phyloP scores from a whole-genome alignment of 73 alveolate species.

The Paramecium biaurelia region DNA sequence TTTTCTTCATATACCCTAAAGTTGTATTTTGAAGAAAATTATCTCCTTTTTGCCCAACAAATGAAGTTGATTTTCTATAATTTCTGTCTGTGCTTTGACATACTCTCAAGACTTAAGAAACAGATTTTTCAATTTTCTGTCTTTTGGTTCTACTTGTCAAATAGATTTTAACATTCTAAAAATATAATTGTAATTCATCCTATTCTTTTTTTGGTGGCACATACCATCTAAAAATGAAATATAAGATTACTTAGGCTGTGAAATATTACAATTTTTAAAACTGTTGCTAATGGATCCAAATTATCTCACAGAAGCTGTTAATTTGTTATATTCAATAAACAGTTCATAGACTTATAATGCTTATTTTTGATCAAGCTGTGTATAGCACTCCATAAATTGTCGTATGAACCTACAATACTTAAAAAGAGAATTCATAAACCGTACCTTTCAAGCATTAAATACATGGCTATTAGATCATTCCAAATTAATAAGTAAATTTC shows the following conservation, averaged over 20 bases:
- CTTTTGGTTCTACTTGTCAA: slow-evolving; percentile 45
- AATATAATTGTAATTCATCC: slow-evolving; percentile 9
- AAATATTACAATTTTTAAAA: neutral
- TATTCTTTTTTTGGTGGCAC: neutral
- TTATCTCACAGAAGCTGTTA: neutral
- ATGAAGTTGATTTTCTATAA: slow-evolving; percentile 17
- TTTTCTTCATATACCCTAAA: slow-evolving; percentile 31
- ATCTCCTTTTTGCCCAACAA: neutral
- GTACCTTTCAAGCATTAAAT: slow-evolving; percentile 35
- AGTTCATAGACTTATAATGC: slow-evolving; percentile 28
- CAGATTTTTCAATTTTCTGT: slow-evolving; percentile 27
- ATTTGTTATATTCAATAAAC: neutral
- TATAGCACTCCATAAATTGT: slow-evolving; percentile 38
- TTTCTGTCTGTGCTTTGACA: slow-evolving; percentile 30
- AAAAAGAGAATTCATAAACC: slow-evolving; percentile 14
- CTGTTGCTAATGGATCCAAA: neutral
- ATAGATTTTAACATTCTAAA: slow-evolving; percentile 36
- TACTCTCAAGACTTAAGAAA: neutral
- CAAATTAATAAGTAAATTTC: slow-evolving; percentile 14
- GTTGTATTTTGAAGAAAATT: slow-evolving; percentile 8
- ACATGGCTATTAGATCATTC: slow-evolving; percentile 43
- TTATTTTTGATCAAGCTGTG: neutral
- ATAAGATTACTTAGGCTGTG: neutral
- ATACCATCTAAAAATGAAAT: neutral
- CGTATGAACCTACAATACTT: slow-evolving; percentile 44